phyloP scores from a whole-genome alignment of 805 yeast species.

The Zygoascus tannicola region DNA sequence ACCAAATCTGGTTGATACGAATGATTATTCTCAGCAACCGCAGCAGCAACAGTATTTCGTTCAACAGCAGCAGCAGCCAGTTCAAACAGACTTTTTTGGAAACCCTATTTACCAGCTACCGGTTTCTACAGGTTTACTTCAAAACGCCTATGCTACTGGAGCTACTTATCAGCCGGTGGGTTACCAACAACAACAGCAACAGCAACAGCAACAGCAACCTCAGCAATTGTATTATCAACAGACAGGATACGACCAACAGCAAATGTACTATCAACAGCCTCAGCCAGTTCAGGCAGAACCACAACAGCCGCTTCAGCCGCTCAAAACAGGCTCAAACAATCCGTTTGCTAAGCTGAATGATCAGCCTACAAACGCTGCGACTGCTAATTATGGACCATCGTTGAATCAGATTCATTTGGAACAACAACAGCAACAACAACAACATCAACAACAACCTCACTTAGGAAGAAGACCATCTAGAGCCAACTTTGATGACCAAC shows the following conservation, averaged over 20 bases:
- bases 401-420: slow-evolving; percentile 23
- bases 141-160: slow-evolving; percentile 33
- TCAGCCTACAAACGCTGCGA: slow-evolving; percentile 6
- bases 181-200: slow-evolving; percentile 17
- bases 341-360: slow-evolving; percentile 50
- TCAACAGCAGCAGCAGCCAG: slow-evolving; percentile 22
- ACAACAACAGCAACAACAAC: slow-evolving; percentile 21
- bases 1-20: slow-evolving; percentile 23
- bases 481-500: slow-evolving; percentile 41
- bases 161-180: slow-evolving; percentile 15
- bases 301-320: slow-evolving; percentile 39
- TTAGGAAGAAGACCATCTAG: slow-evolving; percentile 27
- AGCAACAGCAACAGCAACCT: slow-evolving; percentile 24
- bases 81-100: slow-evolving; percentile 51
- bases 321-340: slow-evolving; percentile 65
- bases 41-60: slow-evolving; percentile 25
- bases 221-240: slow-evolving; percentile 36
- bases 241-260: slow-evolving; percentile 31
- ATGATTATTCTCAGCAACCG: slow-evolving; percentile 21
- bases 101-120: slow-evolving; percentile 45
- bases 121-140: slow-evolving; percentile 46
- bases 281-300: slow-evolving; percentile 31
- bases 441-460: slow-evolving; percentile 18
- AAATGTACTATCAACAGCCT: slow-evolving; percentile 25
- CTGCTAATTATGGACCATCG: slow-evolving; percentile 12